Conservation (phyloP, 2,329 filamentous ascomycete genomes). For the Aspergillus sp. region DNA sequence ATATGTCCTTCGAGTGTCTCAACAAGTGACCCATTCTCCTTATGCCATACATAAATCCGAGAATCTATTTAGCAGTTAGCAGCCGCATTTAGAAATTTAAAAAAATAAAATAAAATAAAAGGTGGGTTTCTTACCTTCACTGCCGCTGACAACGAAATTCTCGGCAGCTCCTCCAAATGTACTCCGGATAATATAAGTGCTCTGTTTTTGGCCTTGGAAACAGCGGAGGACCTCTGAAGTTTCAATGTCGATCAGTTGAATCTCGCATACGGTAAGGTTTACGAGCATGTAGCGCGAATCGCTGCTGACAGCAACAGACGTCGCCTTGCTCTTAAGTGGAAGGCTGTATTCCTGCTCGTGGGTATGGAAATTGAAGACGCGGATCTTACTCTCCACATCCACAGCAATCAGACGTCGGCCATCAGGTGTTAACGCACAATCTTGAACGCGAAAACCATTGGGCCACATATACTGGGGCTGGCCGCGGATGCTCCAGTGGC, state of each 20-base stretch:
- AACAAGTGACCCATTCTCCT: constrained; percentile 72
- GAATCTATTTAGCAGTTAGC: constrained; percentile 51
- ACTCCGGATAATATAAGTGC: constrained; percentile 76
- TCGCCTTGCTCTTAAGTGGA: constrained; percentile 66
- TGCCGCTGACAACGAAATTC: constrained; percentile 87
- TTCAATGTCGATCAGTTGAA: constrained; percentile 75
- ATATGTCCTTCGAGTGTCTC: constrained; percentile 74
- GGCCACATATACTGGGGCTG: constrained; percentile 65
- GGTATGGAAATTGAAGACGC: constrained; percentile 79
- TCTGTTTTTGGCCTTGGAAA: constrained; percentile 74
- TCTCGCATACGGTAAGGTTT: constrained; percentile 74
- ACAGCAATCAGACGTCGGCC: constrained; percentile 78
- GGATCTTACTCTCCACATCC: constrained; percentile 67
- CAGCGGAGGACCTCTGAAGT: constrained; percentile 69
- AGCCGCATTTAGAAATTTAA: neutral
- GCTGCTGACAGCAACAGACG: constrained; percentile 75
- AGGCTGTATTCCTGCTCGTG: constrained; percentile 74
- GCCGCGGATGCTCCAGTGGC: constrained; percentile 68
- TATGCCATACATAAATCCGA: constrained; percentile 86
- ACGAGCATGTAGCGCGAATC: constrained; percentile 82
- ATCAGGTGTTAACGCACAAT: constrained; percentile 78
- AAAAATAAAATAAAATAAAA: neutral
- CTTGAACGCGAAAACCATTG: constrained; percentile 73
- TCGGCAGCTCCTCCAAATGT: constrained; percentile 86
- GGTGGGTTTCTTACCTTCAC: constrained; percentile 65